phyloP scores from a whole-genome alignment of 192 early-diverging fungal genomes.

The Coemansia sp. region DNA sequence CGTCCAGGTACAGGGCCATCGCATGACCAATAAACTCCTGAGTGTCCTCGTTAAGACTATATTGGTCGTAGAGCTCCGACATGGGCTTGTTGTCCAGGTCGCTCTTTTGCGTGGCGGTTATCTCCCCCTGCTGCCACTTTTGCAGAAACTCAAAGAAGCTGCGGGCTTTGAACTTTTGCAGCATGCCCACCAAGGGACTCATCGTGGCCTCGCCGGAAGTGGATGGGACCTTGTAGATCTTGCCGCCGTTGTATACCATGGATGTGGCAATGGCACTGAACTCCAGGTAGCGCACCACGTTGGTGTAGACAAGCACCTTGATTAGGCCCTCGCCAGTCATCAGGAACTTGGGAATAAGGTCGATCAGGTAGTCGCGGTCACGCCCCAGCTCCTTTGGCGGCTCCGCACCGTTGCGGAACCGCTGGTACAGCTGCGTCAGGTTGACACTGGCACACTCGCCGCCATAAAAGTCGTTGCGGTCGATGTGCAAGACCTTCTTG shows the following conservation, averaged over 20 bases:
- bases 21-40: slow-evolving; percentile 99
- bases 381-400: slow-evolving; percentile 60
- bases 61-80: slow-evolving; percentile 83
- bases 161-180: slow-evolving; percentile 91
- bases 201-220: slow-evolving; percentile 82
- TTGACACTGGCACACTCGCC: slow-evolving; percentile 94
- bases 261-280: slow-evolving; percentile 95
- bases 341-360: slow-evolving; percentile 99
- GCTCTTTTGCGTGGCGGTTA: slow-evolving; percentile 65
- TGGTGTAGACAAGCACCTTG: slow-evolving; percentile 94
- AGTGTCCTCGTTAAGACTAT: slow-evolving; percentile 88
- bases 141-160: slow-evolving; percentile 97
- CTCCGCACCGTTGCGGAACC: slow-evolving; percentile 60
- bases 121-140: slow-evolving; percentile 60
- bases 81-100: slow-evolving; percentile 76
- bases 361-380: slow-evolving; percentile 93
- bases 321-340: slow-evolving; percentile 99
- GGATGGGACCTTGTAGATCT: slow-evolving; percentile 94
- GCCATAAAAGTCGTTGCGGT: slow-evolving; percentile 98
- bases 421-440: slow-evolving; percentile 85
- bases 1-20: slow-evolving; percentile 93
- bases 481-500: slow-evolving; percentile 90
- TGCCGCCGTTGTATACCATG: slow-evolving; percentile 85
- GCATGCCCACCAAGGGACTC: slow-evolving; percentile 84
- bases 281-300: slow-evolving; percentile 97